Base-by-base conservation (phyloP, 176 grass and related monocot genomes). In the Zoysia japonica region DNA sequence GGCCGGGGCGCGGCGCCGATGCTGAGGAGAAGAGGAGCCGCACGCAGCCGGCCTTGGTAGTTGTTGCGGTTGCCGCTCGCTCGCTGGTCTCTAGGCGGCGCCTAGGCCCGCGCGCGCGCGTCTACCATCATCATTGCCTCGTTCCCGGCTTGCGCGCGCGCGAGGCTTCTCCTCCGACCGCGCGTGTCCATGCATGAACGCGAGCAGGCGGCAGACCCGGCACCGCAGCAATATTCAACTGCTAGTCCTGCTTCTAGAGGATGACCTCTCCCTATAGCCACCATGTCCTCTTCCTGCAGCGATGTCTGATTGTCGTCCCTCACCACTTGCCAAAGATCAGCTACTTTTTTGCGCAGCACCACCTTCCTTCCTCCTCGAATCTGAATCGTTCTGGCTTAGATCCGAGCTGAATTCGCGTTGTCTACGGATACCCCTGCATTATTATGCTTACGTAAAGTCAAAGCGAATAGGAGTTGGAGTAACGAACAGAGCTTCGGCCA, bases 111-210 rank as follows among this genome's bases (percentile, higher is more conserved):
- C 42, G 5, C 16, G 19, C 15, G 63, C 35, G 67, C 45, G 51
- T 57, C 54, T 42, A 42, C 54, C 49, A 42, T 17, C 82, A 46
- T 80, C 56, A 72, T 55, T 6, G 37, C 68, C 77, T 77, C 71
- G 60, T 67, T 77, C 77, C 77, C 64, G 78, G 82, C 77, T 71
- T 82, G 80, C 82, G 71, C 80, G 76, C 77, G 77, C 87, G 80
- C 82, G 71, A 85, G 76, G 81, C 44, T 37, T 80, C 81, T 76
- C 64, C 55, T 75, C 28, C 65, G 71, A 64, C 76, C 10, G 47
- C 55, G 16, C 37, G 70, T 40, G 40, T 67, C 1, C 45, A 42
- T 76, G 86, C 72, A 89, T 81, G 78, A 44, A 85, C 87, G 13
- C 4, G 73, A 38, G 68, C 3, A 10, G 47, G 47, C 9, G 19